These are phyloP conservation scores for Lathyrus aphaca DNA, from an alignment of 306 rosid species.

Conservation along the genomic window DNA sequence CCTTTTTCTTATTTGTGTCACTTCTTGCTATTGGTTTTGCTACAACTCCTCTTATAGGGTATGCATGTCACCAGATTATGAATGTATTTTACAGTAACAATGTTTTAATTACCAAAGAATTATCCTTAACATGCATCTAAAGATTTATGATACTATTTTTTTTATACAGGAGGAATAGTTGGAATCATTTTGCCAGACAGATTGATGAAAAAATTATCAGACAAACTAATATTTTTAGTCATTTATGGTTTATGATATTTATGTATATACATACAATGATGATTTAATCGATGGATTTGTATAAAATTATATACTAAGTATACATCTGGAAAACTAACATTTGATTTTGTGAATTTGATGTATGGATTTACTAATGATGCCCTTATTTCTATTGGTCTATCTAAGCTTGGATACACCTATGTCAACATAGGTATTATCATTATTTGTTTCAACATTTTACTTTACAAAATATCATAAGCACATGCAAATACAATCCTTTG, in stretches of 20 bases:
- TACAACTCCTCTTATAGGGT: conserved; percentile 96
- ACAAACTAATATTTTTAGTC: conserved; percentile 60
- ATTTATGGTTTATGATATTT: conserved; percentile 11
- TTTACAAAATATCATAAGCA: conserved; percentile 23
- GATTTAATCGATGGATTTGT: neutral
- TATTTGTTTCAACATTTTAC: neutral
- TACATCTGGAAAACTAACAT: neutral
- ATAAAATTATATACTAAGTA: neutral
- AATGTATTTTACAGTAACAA: neutral
- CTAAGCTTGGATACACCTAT: conserved; percentile 85
- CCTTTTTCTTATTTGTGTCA: conserved; percentile 38
- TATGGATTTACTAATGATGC: conserved; percentile 93
- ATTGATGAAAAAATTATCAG: conserved; percentile 69
- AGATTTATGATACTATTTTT: conserved; percentile 16
- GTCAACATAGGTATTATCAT: conserved; percentile 73
- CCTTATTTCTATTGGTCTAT: conserved; percentile 76
- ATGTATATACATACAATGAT: neutral
- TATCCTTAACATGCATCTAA: neutral
- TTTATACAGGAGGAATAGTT: conserved; percentile 82
- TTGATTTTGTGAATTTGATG: conserved; percentile 20
- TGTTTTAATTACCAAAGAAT: neutral
- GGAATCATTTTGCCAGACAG: conserved; percentile 83
- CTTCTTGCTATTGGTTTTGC: conserved; percentile 80
- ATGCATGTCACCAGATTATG: neutral
- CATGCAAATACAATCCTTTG: neutral